Conservation (phyloP, 192 early-diverging fungal species). For the Linnemannia exigua region DNA sequence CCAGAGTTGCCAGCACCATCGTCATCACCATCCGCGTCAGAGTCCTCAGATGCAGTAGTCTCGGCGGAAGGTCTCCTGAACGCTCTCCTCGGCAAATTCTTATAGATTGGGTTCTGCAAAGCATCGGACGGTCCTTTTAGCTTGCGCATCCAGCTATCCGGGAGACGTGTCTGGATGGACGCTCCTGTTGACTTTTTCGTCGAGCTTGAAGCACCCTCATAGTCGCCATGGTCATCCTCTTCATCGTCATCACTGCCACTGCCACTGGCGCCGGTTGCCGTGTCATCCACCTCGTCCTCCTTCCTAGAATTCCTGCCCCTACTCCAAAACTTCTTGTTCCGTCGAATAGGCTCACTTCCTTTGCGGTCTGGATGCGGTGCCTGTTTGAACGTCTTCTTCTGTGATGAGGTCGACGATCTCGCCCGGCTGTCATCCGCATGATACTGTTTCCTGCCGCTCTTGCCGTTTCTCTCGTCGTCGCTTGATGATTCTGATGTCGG, state of each 20-base stretch:
- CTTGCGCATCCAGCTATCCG: conserved; percentile 1
- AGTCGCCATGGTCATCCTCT: background rate
- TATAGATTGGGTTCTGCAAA: background rate
- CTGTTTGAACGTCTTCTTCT: background rate
- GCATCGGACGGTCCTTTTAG: background rate
- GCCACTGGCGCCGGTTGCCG: conserved; percentile 16
- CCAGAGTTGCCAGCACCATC: background rate
- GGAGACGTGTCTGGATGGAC: background rate
- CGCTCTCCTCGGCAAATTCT: background rate
- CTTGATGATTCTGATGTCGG: background rate
- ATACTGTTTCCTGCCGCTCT: background rate
- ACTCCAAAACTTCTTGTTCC: conserved; percentile 35
- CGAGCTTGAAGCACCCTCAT: background rate
- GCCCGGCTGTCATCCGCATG: background rate
- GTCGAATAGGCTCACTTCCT: conserved; percentile 8
- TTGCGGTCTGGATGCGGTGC: background rate
- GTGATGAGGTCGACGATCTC: background rate
- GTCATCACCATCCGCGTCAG: background rate
- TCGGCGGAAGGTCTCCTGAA: background rate
- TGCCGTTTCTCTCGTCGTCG: background rate
- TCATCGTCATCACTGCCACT: background rate
- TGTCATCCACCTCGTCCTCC: conserved; percentile 32
- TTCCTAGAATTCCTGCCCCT: conserved; percentile 41
- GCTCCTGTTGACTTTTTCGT: background rate
- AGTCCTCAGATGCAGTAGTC: background rate